Base-by-base conservation (phyloP, 768 basidiomycete genomes). In the Mycena rebaudengoi region DNA sequence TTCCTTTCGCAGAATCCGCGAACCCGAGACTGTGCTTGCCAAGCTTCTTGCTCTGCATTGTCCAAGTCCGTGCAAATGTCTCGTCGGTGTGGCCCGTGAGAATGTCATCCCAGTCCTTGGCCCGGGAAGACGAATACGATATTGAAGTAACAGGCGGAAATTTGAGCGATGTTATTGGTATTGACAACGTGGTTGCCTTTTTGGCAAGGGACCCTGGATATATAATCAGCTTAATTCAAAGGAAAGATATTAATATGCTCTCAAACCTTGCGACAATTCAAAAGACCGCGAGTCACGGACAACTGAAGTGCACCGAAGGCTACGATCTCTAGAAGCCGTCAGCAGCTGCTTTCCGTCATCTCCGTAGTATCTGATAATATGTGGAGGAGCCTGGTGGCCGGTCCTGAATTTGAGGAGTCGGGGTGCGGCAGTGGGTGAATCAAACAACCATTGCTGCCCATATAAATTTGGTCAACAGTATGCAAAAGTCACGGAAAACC, bases 51-150 rank as follows among this genome's bases (percentile, higher is more conserved):
- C 89, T 87, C 60, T 86, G 81, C 74, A 95, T 91, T 4, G 88
- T 89, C 97, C 97, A 99, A 21, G 94, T 91, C 33, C 97, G 84
- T 2, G 92, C 92, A 58, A 90, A 85, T 4, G 86, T 82, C 69
- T 97, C 96, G 46, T 95, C 94, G 1, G 86, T 80, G 74, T 98
- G 96, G 0, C 88, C 88, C n/a, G 96, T 96, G 6, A 99, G 75
- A 43, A 99, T 90, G 71, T 99, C 96, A 71, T 99, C 97, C 98
- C 98, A 99, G 66, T 99, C 96, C 74, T 95, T 97, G 10, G 92
- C 84, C 26, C 96, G 86, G 1, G 90, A 82, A 1, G 88, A 83
- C 1, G 95, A 95, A 74, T 88, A 91, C 0, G 95, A 87, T 8
- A 99, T 80, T 7, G 91, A 82, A 2, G 87, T 89, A 30, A 98